Evolutionary conservation across 306 rosid species (phyloP).

Genomic region (Glycine soja): DNA sequence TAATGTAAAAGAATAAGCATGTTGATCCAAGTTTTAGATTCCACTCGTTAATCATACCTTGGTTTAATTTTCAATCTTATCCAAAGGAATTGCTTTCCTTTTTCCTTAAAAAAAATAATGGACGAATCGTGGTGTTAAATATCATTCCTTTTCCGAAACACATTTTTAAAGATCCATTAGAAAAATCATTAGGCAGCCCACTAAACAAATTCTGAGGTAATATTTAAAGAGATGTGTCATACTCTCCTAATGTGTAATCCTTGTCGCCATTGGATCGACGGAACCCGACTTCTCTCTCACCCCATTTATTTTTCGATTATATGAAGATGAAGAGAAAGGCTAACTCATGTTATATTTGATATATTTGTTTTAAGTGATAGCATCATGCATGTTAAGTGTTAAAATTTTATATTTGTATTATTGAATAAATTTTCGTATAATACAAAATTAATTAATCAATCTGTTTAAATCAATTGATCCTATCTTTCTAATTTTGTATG

Average conservation of each 20-base stretch:
- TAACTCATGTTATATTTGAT: neutral
- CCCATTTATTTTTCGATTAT: neutral
- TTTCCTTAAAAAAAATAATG: neutral
- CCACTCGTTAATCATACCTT: conserved; percentile 23
- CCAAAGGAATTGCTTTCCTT: conserved; percentile 12
- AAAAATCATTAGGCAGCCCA: conserved; percentile 39
- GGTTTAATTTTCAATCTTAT: conserved; percentile 12
- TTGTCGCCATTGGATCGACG: conserved; percentile 15
- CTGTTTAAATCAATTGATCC: neutral
- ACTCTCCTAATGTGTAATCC: conserved; percentile 2
- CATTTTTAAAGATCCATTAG: conserved; percentile 30
- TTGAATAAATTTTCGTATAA: neutral
- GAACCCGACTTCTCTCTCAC: neutral
- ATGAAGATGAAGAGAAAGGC: neutral
- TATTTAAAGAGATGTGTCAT: conserved; percentile 26
- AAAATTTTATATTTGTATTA: neutral
- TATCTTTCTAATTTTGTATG: neutral
- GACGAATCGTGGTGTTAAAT: conserved; percentile 3
- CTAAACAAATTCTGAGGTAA: conserved; percentile 19
- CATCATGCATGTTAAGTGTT: neutral
- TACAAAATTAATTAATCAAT: neutral
- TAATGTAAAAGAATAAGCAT: neutral
- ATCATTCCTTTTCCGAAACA: neutral
- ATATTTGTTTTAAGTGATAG: neutral
- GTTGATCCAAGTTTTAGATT: conserved; percentile 32